These are phyloP conservation scores for Cardiospermum halicacabum DNA, from an alignment of 345 rosid genomes.

Conservation along the genomic window DNA sequence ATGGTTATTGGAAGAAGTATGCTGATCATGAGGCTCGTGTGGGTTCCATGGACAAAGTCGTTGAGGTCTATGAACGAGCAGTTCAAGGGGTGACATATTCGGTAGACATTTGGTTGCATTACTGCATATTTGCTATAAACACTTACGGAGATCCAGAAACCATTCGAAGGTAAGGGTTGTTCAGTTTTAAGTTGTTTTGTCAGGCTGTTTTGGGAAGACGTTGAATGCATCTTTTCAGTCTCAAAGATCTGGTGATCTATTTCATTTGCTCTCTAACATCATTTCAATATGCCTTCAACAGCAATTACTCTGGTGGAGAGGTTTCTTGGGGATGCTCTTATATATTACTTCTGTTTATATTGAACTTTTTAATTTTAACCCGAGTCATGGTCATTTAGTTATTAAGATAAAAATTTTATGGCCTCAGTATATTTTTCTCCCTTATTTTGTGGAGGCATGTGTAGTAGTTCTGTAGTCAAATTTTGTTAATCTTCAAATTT, in stretches of 20 bases:
- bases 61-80: slow-evolving; percentile 95
- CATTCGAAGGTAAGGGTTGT: slow-evolving; percentile 75
- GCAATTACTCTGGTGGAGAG: slow-evolving; percentile 61
- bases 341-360: slow-evolving; percentile 34
- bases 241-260: slow-evolving; percentile 27
- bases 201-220: slow-evolving; percentile 24
- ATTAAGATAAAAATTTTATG: slow-evolving; percentile 26
- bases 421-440: slow-evolving; percentile 20
- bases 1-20: slow-evolving; percentile 99
- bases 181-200: slow-evolving; percentile 16
- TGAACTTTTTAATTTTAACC: slow-evolving; percentile 34
- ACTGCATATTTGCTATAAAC: slow-evolving; percentile 72
- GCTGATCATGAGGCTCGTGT: slow-evolving; percentile 92
- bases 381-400: slow-evolving; percentile 28
- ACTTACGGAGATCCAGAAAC: slow-evolving; percentile 94
- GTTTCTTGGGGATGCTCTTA: slow-evolving; percentile 53
- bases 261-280: slow-evolving; percentile 54
- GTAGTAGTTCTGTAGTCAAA: slow-evolving; percentile 38
- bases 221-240: slow-evolving; percentile 27
- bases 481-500: slow-evolving; percentile 44
- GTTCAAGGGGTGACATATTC: slow-evolving; percentile 92
- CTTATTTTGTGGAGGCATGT: slow-evolving; percentile 25
- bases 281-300: slow-evolving; percentile 68
- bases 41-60: slow-evolving; percentile 87
- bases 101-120: slow-evolving; percentile 96